Evolutionary conservation across 805 yeast species (phyloP), one percentile per base, ranked within the genome.

Genomic region (Wickerhamiella parazyma): DNA sequence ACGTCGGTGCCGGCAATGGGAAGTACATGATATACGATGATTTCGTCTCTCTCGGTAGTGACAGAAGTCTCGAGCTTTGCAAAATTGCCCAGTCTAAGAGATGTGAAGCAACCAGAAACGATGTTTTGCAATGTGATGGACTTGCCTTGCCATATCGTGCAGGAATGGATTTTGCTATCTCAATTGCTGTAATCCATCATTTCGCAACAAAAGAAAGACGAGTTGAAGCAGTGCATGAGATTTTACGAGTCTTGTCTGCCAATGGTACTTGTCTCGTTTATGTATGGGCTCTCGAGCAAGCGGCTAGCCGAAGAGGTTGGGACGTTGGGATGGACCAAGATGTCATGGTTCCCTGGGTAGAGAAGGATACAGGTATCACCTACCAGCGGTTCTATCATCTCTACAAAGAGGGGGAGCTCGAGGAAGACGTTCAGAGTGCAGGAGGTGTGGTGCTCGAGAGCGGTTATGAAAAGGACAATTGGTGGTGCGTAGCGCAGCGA

Each of bases 1-100:
- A 91, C 63, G 84, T 89, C 17, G 98, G 98, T 0, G 89, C 97
- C 60, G 98, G 98, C 3, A 91, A 91, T 59, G 98, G 98, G 2
- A 91, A 91, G 57, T 91, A 91, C 57, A 60, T 89, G 33, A 72
- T 71, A 1, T 87, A 89, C 59, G 66, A 71, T 7, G 69, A 80
- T 36, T 59, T 89, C 3, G 78, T 60, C 54, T 69, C 87, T 22
- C 59, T 89, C 14, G 97, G 95, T 0, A 67, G 74, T 20, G 70
- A 67, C 48, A 44, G 66, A 31, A 61, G 64, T 1, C 44, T 45
- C 3, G 58, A 60, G 41, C 53, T 63, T n/a, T 51, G 56, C 10
- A 49, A 52, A 42, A 33, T 75, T 70, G 43, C 65, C 3, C 18
- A 16, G 5, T 33, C 28, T 11, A 89, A 80, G 49, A 81, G 85